Evolutionary conservation across 768 basidiomycete species (phyloP).

Genomic region (Coprinopsis marcescibilis): DNA sequence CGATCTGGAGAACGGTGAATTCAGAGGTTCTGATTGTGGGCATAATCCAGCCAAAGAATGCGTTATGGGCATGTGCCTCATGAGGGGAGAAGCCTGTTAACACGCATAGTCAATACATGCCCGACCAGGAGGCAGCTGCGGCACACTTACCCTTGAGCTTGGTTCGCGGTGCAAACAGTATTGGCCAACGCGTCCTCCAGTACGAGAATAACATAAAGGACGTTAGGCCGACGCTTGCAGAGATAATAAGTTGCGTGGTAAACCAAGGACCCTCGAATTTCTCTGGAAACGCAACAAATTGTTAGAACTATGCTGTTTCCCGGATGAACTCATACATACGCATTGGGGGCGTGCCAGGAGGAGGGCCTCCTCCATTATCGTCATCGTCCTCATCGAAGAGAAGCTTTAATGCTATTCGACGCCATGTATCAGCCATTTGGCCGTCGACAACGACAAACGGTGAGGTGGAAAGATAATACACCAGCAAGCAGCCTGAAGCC

Average conservation of each 20-base stretch:
- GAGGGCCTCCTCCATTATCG: conserved; percentile 35
- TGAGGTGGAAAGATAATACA: background rate
- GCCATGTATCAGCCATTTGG: conserved; percentile 8
- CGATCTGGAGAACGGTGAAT: conserved; percentile 90
- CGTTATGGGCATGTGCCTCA: conserved; percentile 80
- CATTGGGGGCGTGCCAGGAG: conserved; percentile 63
- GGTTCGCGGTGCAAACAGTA: conserved; percentile 89
- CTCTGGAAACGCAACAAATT: conserved; percentile 31
- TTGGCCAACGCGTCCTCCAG: conserved; percentile 79
- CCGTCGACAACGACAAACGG: background rate
- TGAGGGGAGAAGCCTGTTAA: conserved; percentile 83
- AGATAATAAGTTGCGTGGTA: conserved; percentile 80
- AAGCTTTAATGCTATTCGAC: conserved; percentile 17
- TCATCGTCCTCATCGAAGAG: conserved; percentile 24
- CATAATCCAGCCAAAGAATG: conserved; percentile 94
- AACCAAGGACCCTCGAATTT: conserved; percentile 96
- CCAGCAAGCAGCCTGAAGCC: background rate
- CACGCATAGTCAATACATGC: conserved; percentile 1
- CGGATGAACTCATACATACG: conserved; percentile 30
- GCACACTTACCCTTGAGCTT: conserved; percentile 81
- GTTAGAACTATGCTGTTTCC: background rate
- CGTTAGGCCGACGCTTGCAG: conserved; percentile 66
- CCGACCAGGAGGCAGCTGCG: background rate
- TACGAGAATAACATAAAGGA: conserved; percentile 90
- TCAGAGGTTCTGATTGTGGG: conserved; percentile 90